Evolutionary conservation across 2,329 filamentous ascomycete genomes (phyloP).

Genomic region (Immersiporthe knoxdaviesiana): DNA sequence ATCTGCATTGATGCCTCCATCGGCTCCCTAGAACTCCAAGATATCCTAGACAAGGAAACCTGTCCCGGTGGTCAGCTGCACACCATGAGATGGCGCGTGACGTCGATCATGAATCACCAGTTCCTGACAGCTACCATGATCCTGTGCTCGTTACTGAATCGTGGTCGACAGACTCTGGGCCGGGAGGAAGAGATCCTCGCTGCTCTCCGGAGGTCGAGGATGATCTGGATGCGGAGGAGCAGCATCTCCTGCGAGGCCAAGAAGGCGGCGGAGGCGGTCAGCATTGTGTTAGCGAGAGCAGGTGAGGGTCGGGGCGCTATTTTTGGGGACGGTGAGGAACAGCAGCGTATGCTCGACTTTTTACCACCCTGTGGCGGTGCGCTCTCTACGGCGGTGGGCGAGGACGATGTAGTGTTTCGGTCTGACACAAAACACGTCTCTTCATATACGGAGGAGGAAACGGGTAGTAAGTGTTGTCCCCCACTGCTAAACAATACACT

Average conservation of each 20-base stretch:
- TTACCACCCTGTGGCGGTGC: neutral
- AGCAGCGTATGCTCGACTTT: neutral
- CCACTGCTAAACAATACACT: no score
- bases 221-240: constrained; percentile 28
- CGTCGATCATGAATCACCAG: constrained; percentile 22
- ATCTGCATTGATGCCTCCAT: constrained; percentile 34
- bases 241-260: constrained; percentile 24
- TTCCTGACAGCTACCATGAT: constrained; percentile 22
- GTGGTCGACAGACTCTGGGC: neutral
- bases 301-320: neutral
- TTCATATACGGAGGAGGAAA: neutral
- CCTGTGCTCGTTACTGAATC: constrained; percentile 7
- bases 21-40: constrained; percentile 33
- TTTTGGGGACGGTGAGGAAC: neutral
- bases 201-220: constrained; percentile 21
- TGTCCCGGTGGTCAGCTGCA: constrained; percentile 17
- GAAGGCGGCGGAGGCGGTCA: constrained; percentile 18
- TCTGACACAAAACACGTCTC: neutral
- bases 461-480: neutral
- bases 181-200: constrained; percentile 11
- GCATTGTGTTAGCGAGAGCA: constrained; percentile 11
- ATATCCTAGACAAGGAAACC: constrained; percentile 33
- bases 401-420: neutral
- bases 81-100: constrained; percentile 17
- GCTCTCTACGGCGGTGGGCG: neutral